Evolutionary conservation across 768 basidiomycete species (phyloP).

Genomic region (Termitomyces heimii): DNA sequence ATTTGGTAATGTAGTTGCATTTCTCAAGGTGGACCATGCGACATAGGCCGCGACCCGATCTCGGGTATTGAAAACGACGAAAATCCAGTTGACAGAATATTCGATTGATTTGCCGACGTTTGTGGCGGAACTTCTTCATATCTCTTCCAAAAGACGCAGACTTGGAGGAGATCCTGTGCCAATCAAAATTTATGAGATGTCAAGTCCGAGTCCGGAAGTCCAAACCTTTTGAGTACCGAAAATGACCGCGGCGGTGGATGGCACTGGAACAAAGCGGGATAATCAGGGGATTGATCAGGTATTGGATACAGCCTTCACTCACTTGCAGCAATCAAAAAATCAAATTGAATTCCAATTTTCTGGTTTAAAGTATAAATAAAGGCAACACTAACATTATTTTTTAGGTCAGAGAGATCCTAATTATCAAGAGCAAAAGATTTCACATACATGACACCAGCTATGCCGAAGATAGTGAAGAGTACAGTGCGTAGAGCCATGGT

Average conservation of each 20-base stretch:
- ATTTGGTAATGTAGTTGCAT: neutral
- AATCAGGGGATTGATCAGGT: neutral
- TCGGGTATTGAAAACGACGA: conserved; percentile 3
- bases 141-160: conserved; percentile 14
- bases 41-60: neutral
- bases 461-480: conserved; percentile 20
- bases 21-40: neutral
- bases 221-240: conserved; percentile 21
- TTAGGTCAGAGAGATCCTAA: neutral
- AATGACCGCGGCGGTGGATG: conserved; percentile 20
- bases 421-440: neutral
- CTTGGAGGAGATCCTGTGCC: conserved; percentile 11
- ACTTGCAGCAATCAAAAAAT: conserved; percentile 23
- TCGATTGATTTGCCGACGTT: neutral
- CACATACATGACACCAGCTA: conserved; percentile 12
- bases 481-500: conserved; percentile 24
- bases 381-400: conserved; percentile 15
- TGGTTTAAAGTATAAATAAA: conserved; percentile 19
- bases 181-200: neutral
- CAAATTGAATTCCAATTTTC: conserved; percentile 20
- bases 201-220: neutral
- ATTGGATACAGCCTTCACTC: neutral
- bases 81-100: conserved; percentile 4
- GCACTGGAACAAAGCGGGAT: conserved; percentile 13
- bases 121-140: neutral